Percentiles rank a stretch among this genome's conserved stretches.
phyloP scores from a whole-genome alignment of 2,329 filamentous ascomycete species.

The Fusarium redolens region DNA sequence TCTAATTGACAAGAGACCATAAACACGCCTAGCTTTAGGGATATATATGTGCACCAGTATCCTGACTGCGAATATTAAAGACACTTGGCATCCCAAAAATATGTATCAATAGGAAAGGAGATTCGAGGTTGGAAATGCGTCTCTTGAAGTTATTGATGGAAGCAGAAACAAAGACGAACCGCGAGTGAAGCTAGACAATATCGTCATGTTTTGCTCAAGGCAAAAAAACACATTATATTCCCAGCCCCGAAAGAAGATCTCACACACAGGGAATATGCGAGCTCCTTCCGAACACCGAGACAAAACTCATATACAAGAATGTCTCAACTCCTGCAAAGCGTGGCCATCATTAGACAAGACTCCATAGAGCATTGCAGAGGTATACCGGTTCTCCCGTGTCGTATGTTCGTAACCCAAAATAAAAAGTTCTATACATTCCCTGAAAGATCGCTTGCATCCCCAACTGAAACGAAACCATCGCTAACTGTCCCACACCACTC shows the following conservation, averaged over 20 bases:
- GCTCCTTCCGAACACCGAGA: constrained; percentile 44
- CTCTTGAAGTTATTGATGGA: constrained; percentile 30
- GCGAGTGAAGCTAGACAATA: constrained; percentile 42
- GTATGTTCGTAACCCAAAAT: constrained; percentile 51
- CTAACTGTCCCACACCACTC: constrained; percentile 46
- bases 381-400: constrained; percentile 48
- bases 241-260: constrained; percentile 45
- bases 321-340: constrained; percentile 46
- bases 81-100: constrained; percentile 2
- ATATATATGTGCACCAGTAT: constrained; percentile 1
- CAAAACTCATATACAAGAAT: constrained; percentile 46
- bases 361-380: constrained; percentile 47
- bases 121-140: constrained; percentile 41
- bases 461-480: constrained; percentile 45
- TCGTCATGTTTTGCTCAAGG: constrained; percentile 43
- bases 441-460: constrained; percentile 41
- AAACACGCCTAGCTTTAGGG: constrained; percentile 50
- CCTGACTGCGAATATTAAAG: constrained; percentile 5
- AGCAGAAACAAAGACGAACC: constrained; percentile 34
- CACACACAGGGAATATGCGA: constrained; percentile 42
- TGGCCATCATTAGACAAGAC: constrained; percentile 48
- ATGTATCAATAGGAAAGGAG: constrained; percentile 35
- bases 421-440: constrained; percentile 52
- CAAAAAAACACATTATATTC: constrained; percentile 50
- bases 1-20: constrained; percentile 50